Percentiles rank a stretch among this genome's conserved stretches.
Conservation (phyloP, 441 rosid genomes). For the Bocquillonia castaneifolia region DNA sequence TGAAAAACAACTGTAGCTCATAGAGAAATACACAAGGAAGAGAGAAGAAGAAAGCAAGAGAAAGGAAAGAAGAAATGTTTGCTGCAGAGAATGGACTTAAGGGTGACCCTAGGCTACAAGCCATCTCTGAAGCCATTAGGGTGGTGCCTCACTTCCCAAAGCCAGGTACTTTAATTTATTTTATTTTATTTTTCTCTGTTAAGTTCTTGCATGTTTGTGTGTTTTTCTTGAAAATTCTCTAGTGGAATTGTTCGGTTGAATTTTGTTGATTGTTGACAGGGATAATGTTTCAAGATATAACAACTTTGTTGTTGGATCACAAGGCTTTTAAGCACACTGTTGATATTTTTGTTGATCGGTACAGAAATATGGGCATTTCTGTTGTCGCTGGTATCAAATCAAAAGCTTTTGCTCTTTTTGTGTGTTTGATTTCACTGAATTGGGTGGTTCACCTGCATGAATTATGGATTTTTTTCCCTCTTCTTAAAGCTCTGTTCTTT, state of each 20-base stretch:
- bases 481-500: too few relatives aligned
- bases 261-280: slow-evolving; percentile 39
- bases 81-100: slow-evolving; percentile 67
- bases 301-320: slow-evolving; percentile 81
- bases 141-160: slow-evolving; percentile 92
- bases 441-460: not conserved
- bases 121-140: slow-evolving; percentile 73
- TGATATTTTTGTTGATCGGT: slow-evolving; percentile 94
- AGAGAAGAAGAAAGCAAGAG: not conserved
- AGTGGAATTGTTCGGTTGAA: not conserved
- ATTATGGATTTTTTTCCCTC: too few relatives aligned
- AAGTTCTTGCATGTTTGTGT: not conserved
- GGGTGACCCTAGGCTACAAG: slow-evolving; percentile 70
- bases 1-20: not conserved
- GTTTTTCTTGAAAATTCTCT: not conserved
- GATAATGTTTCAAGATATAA: slow-evolving; percentile 95
- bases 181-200: not conserved
- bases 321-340: slow-evolving; percentile 82
- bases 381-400: slow-evolving; percentile 77
- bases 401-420: not conserved
- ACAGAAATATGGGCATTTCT: slow-evolving; percentile 78
- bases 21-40: not conserved
- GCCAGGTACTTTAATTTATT: slow-evolving; percentile 43
- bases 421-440: too few relatives aligned
- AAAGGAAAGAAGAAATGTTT: slow-evolving; percentile 28